phyloP scores from a whole-genome alignment of 495 filamentous ascomycete genomes.

The Acidiella bohemica region DNA sequence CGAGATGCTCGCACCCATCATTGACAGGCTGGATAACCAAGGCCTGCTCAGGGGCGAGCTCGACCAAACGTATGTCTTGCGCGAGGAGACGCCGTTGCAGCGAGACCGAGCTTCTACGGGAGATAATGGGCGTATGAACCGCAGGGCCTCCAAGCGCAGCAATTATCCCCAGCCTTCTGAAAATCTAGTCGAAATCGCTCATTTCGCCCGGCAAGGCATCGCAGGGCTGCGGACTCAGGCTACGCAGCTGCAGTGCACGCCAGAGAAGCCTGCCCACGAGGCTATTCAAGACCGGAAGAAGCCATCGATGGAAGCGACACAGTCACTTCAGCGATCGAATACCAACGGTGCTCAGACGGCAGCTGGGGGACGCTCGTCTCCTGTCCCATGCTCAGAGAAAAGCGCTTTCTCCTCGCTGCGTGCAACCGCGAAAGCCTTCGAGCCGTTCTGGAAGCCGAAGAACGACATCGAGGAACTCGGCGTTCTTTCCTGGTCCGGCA shows the following conservation, averaged over 20 bases:
- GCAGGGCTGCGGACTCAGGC: not conserved
- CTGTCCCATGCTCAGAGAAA: not conserved
- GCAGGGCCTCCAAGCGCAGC: too few relatives aligned
- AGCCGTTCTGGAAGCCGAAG: conserved; percentile 7
- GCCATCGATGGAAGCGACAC: not conserved
- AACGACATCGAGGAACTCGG: conserved; percentile 2
- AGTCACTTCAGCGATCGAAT: not conserved
- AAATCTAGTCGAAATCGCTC: not conserved
- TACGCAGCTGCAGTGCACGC: not conserved
- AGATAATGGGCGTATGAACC: too few relatives aligned
- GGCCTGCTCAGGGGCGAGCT: conserved; percentile 1
- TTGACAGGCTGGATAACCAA: conserved; percentile 4
- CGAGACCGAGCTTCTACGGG: too few relatives aligned
- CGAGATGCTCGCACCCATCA: conserved; percentile 13
- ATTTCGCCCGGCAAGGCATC: conserved; percentile 3
- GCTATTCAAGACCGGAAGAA: too few relatives aligned
- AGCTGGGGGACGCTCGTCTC: not conserved
- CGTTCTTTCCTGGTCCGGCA: conserved; percentile 6
- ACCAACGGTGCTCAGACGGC: not conserved
- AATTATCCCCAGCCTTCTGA: not conserved
- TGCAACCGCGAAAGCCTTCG: conserved; percentile 2
- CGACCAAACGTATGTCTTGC: too few relatives aligned
- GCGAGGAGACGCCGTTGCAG: too few relatives aligned
- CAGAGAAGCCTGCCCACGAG: too few relatives aligned
- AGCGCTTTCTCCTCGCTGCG: conserved; percentile 3